Conservation (phyloP, 176 grass and related monocot genomes). For the Aegilops tauschii region DNA sequence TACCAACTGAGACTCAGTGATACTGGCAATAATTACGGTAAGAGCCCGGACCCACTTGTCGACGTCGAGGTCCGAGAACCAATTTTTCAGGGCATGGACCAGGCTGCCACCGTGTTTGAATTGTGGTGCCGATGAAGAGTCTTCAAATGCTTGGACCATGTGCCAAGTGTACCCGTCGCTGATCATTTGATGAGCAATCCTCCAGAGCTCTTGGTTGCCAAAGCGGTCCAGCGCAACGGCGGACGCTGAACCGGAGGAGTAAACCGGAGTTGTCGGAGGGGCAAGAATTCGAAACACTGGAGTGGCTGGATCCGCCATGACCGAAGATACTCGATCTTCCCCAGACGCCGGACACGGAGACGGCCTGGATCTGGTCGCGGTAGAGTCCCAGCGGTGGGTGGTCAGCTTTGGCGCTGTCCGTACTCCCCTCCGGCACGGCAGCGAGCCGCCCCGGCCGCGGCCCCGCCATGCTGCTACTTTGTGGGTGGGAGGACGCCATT, state of each 20-base stretch:
- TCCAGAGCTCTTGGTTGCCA: neutral
- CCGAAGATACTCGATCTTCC: neutral
- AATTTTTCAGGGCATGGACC: neutral
- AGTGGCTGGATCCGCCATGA: neutral
- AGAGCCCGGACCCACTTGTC: neutral
- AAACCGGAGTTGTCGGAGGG: neutral
- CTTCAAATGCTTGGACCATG: neutral
- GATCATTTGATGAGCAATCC: neutral
- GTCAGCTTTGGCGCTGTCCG: neutral
- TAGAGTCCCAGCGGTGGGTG: neutral
- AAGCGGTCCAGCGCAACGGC: neutral
- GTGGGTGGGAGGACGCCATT: too few relatives aligned
- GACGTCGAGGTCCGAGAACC: neutral
- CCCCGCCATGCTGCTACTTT: neutral
- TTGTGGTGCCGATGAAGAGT: accelerated
- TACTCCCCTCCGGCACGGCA: neutral
- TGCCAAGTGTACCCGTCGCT: neutral
- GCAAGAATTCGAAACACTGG: neutral
- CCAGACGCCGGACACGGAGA: neutral
- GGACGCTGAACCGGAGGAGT: neutral
- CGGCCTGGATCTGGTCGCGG: neutral
- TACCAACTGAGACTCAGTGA: neutral
- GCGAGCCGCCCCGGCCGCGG: neutral
- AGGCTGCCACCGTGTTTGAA: neutral
- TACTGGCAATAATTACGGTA: neutral